Percentiles rank a stretch among this genome's conserved stretches.
phyloP scores from a whole-genome alignment of 192 early-diverging fungal species.

The Chytriomyces sp. region DNA sequence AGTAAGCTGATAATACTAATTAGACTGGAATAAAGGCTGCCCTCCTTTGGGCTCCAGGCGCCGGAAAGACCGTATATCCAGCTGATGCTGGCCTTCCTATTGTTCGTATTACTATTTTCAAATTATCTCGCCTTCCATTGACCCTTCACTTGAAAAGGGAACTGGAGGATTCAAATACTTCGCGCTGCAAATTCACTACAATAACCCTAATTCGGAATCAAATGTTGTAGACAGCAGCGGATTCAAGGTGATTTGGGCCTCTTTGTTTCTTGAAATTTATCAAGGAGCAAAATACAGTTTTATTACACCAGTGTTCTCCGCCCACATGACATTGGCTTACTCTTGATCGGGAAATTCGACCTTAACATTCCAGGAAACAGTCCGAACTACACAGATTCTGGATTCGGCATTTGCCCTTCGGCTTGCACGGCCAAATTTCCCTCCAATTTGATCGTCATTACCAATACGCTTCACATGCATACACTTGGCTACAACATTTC shows the following conservation, averaged over 20 bases:
- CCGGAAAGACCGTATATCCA: conserved; percentile 2
- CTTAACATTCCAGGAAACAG: conserved; percentile 15
- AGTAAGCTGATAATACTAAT: background rate
- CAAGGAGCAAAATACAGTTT: background rate
- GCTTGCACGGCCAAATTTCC: conserved; percentile 22
- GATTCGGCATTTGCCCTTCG: conserved; percentile 24
- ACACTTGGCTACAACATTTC: conserved; percentile 12
- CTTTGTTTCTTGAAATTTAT: background rate
- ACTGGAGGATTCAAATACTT: conserved; percentile 2
- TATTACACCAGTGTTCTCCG: conserved; percentile 23
- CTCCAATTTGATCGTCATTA: conserved; percentile 6
- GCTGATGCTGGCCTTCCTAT: conserved; percentile 22
- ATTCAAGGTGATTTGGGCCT: background rate
- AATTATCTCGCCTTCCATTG: too few relatives aligned
- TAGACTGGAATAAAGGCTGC: background rate
- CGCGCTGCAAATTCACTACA: conserved; percentile 38
- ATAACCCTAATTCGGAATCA: conserved; percentile 6
- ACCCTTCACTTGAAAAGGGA: conserved; percentile 3
- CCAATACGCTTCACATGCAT: conserved; percentile 10
- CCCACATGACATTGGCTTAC: conserved; percentile 11
- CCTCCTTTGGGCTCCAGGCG: conserved; percentile 22
- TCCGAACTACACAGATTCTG: background rate
- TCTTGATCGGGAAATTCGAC: conserved; percentile 2
- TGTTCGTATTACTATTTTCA: background rate
- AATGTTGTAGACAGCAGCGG: conserved; percentile 25